Base-by-base conservation (phyloP, 352 stramenopile species). In the Peronospora destructor region DNA sequence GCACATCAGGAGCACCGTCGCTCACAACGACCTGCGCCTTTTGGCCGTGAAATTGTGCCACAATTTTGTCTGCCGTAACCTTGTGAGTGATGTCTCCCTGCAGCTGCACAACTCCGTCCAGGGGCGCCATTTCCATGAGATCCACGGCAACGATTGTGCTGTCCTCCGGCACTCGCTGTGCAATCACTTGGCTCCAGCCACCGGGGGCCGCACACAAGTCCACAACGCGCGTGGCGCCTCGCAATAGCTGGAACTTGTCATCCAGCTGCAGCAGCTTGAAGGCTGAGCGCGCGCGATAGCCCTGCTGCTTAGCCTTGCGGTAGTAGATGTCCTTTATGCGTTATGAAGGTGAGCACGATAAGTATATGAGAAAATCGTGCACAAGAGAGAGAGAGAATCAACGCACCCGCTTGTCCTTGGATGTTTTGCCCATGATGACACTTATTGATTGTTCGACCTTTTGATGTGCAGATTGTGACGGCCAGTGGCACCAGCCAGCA, bases 181-280 rank as follows among this genome's bases (percentile, higher is more conserved):
- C 76, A 41, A 93, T 88, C 52, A 93, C 84, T 53, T 94, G 80
- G 53, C 78, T 91, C 84, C 84, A 94, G 4, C 84, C 79, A 6
- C 84, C 84, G n/a, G 84, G 83, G 6, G 84, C 84, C 1, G 84
- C 80, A 29, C 84, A 94, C 34, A 94, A 54, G 55, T 94, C 84
- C 28, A 94, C 84, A 17, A 91, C 73, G 28, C 83, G 83, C 9
- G 60, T 84, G 34, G 95, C 87, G 68, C 73, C 66, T 16, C 78
- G 46, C 32, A 99, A 93, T 0, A 99, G 66, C 38, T 95, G 70
- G 67, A 98, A 99, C 42, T 97, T 95, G 51, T 98, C 95, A 67
- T 99, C 96, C 10, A 99, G 72, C 60, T 99, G 96, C 9, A 99
- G 61, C 14, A 99, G 68, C 59, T 99, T 99, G 76, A 98, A 99